Base-by-base conservation (phyloP, 1,284 basidiomycete genomes). In the Takashimella koratensis region DNA sequence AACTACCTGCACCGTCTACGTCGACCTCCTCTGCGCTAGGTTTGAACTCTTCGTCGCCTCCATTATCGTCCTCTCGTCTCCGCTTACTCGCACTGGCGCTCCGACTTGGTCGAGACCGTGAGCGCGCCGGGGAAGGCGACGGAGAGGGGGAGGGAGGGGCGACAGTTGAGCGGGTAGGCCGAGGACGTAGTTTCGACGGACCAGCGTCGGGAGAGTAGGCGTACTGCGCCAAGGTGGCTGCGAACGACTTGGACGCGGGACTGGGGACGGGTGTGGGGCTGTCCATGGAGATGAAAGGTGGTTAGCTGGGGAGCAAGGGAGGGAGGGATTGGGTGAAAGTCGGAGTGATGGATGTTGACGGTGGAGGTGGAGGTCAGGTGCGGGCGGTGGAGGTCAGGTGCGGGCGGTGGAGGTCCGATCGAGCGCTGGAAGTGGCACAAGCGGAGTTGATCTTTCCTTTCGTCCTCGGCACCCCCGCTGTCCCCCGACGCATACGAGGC, bases 201-300 rank as follows among this genome's bases (percentile, higher is more conserved):
- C 10, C 16, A 16, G 16, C 16, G 26, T 43, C 10, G 8, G 63
- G 44, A 23, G 26, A 39, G 55, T 65, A 68, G 10, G 60, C 62
- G 47, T 60, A 68, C 47, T 60, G 58, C 2, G 65, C 60, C 5
- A 68, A 49, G 2, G 49, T 45, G 3, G 39, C 39, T 3, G 62
- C 56, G 42, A 68, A 62, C 5, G 59, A 56, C 49, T 58, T 56
- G 2, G 62, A 60, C 8, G 64, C 53, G 16, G 62, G 58, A 49
- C 61, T 60, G 3, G 30, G 16, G 16, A 8, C 30, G 16, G 30
- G 8, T 16, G 16, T 36, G 30, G 16, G 8, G 30, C 10, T 8
- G 30, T 36, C 30, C n/a, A n/a, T n/a, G n/a, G n/a, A n/a, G n/a
- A n/a, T n/a, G n/a, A n/a, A n/a, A n/a, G n/a, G n/a, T n/a, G n/a